Conservation (phyloP, 1,284 basidiomycete species). For the Trichosporon sp. region DNA sequence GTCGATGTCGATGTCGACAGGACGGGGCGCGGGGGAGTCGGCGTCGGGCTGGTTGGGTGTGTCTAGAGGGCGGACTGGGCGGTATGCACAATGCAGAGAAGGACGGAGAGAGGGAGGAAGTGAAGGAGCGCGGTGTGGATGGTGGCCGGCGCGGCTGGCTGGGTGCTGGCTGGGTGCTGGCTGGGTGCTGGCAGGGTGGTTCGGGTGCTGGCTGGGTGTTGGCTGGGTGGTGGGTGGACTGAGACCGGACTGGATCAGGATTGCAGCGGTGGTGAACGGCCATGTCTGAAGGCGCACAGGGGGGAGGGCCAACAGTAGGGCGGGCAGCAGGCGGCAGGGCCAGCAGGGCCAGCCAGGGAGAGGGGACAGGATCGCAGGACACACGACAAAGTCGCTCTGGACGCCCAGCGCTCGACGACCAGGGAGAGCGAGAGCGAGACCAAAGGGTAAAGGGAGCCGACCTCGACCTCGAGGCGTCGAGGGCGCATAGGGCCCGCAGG, state of each 20-base stretch:
- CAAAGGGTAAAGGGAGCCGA: not conserved
- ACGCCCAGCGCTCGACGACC: not conserved
- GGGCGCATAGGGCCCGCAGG: not conserved
- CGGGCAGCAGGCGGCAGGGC: not conserved
- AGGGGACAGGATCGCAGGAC: not conserved
- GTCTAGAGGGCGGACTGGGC: not conserved
- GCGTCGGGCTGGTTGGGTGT: not conserved
- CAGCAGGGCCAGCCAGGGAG: not conserved
- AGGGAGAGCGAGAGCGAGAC: not conserved
- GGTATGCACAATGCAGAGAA: not conserved
- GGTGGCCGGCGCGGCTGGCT: not conserved
- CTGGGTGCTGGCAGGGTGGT: not conserved
- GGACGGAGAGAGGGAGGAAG: not conserved
- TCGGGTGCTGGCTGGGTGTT: not conserved
- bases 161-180: not conserved
- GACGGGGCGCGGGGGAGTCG: not conserved
- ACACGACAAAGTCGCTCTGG: not conserved
- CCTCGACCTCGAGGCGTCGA: not conserved
- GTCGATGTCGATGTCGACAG: not conserved
- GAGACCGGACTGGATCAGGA: not conserved
- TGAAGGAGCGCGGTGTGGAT: not conserved
- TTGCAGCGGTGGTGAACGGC: not conserved
- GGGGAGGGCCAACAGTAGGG: not conserved
- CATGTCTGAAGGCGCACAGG: conserved; percentile 4
- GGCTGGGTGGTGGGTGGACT: not conserved